Evolutionary conservation across 1,139 yeast species (phyloP), one percentile per base, ranked within the genome.

Genomic region (Candida anutae): DNA sequence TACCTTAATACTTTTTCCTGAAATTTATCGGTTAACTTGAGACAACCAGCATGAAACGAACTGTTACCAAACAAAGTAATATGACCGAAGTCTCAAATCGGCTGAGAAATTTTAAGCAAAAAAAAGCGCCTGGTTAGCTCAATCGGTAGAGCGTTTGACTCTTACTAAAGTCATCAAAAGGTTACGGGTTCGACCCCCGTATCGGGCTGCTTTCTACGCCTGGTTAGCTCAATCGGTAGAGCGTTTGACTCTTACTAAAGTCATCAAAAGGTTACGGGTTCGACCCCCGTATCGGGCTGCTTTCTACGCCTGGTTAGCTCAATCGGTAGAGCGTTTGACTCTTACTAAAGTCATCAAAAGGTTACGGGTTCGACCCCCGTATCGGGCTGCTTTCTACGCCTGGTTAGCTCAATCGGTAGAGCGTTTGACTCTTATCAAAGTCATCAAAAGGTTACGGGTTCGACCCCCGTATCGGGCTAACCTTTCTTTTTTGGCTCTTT

Each of bases 391-490:
- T 5, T 26, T 21, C 16, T 26, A 21, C n/a, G 22, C 28, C n/a
- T n/a, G n/a, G n/a, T n/a, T n/a, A n/a, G n/a, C 50, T 44, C 50
- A 45, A 45, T 44, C 50, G 50, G 49, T 45, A 45, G 48, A 45
- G 50, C 49, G 43, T 46, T 45, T 44, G 49, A 45, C 50, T 46
- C 50, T 46, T 46, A 46, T 14, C 11, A 15, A 21, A 17, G 40
- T 33, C 26, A 54, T 59, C 65, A 56, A 58, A 61, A 60, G 66
- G 66, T 55, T 58, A 63, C 66, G 66, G 66, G 67, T 60, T 61
- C 66, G 67, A 60, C 58, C 65, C 66, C 67, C 66, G 67, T 64
- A 58, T 60, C 53, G 66, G 65, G 67, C 64, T 59, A n/a, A n/a
- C n/a, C n/a, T n/a, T n/a, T 62, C 65, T 64, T 64, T 65, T 59